A percentile compares a stretch with the other conserved stretches of the same genome.
Conservation (phyloP, 768 basidiomycete species). For the Pluteus cervinus region DNA sequence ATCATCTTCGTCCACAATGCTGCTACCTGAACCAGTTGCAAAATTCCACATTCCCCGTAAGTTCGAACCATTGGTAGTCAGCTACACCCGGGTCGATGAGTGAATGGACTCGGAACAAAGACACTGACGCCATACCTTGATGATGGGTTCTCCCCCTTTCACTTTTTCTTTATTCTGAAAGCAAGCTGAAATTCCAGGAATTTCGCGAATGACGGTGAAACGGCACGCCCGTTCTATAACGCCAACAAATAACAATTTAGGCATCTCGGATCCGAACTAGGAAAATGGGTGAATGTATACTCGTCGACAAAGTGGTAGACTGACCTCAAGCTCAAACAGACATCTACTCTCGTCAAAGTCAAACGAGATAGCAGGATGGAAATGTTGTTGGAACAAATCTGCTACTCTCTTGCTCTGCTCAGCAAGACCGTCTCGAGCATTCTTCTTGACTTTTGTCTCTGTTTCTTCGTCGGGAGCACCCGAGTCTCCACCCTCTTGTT, state of each 20-base stretch:
- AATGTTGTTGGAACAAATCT: conserved; percentile 46
- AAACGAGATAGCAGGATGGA: conserved; percentile 69
- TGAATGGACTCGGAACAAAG: neutral
- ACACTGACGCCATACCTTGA: conserved; percentile 49
- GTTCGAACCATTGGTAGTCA: conserved; percentile 92
- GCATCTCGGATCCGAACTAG: conserved; percentile 85
- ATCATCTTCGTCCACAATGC: conserved; percentile 67
- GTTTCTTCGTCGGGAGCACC: conserved; percentile 30
- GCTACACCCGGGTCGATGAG: too few species aligned
- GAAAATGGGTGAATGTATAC: conserved; percentile 6
- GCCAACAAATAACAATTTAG: conserved; percentile 90
- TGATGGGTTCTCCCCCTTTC: conserved; percentile 39
- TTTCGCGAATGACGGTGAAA: conserved; percentile 82
- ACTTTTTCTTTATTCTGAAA: conserved; percentile 67
- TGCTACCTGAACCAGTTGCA: conserved; percentile 42
- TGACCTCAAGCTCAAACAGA: conserved; percentile 79
- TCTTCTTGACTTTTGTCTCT: conserved; percentile 20
- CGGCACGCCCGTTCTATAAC: conserved; percentile 86
- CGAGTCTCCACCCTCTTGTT: conserved; percentile 59
- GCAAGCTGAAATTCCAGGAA: conserved; percentile 83
- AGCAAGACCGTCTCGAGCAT: too few species aligned
- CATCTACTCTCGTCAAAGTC: conserved; percentile 60
- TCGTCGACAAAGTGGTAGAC: conserved; percentile 17
- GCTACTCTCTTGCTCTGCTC: conserved; percentile 23
- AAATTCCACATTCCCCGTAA: conserved; percentile 85